Evolutionary conservation across 2,329 filamentous ascomycete genomes (phyloP).

Genomic region (Madurella mycetomatis): DNA sequence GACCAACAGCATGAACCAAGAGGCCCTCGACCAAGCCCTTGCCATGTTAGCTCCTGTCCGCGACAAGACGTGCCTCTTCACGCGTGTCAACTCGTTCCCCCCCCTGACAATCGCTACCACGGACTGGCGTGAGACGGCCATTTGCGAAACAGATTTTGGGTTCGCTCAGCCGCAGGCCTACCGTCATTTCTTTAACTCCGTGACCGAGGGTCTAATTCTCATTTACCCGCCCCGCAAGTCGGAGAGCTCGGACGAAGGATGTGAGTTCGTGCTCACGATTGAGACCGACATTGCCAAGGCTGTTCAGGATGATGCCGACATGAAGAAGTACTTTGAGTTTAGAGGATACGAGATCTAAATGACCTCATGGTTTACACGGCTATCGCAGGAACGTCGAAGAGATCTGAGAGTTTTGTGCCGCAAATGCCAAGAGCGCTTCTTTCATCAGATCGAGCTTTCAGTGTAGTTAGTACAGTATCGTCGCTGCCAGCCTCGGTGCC

Average conservation of each 20-base stretch:
- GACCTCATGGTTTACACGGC: background rate
- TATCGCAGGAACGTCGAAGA: no score
- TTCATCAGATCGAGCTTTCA: no score
- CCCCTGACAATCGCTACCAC: constrained; percentile 35
- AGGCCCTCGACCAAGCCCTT: constrained; percentile 30
- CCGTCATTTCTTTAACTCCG: constrained; percentile 23
- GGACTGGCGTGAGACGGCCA: constrained; percentile 33
- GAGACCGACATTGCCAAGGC: constrained; percentile 32
- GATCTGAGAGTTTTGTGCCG: no score
- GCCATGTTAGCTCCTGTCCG: constrained; percentile 32
- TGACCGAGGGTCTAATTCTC: constrained; percentile 23
- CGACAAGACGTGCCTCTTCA: constrained; percentile 35
- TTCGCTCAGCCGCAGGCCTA: constrained; percentile 33
- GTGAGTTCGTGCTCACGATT: constrained; percentile 33
- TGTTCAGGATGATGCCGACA: constrained; percentile 34
- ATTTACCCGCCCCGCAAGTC: constrained; percentile 32
- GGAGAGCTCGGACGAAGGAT: constrained; percentile 31
- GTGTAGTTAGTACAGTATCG: no score
- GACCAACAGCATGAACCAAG: constrained; percentile 34
- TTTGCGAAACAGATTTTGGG: constrained; percentile 33
- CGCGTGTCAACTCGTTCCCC: constrained; percentile 34
- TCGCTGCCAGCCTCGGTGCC: no score
- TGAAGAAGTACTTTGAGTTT: constrained; percentile 28
- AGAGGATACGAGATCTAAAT: constrained; percentile 31
- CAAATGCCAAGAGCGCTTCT: no score